Evolutionary conservation across 1,284 basidiomycete species (phyloP).

Genomic region (Porphyrellus sp.): DNA sequence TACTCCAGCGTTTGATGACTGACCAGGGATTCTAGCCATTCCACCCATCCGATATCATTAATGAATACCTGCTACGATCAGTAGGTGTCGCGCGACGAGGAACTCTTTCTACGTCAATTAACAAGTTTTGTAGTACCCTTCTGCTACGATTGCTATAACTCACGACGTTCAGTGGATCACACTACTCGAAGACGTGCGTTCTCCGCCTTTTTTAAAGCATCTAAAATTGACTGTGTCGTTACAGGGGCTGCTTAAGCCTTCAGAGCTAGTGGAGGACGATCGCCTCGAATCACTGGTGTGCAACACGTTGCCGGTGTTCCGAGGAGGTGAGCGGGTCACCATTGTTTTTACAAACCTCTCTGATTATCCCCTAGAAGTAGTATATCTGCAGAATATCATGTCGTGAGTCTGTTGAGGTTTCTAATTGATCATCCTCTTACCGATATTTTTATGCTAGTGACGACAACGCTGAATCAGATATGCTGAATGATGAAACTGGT

Average conservation of each 20-base stretch:
- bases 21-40: background rate
- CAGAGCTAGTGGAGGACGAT: background rate
- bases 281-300: background rate
- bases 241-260: background rate
- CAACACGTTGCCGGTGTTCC: background rate
- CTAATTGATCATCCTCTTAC: too few species aligned
- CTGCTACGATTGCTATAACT: background rate
- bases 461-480: background rate
- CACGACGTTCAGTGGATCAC: background rate
- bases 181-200: background rate
- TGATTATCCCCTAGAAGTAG: background rate
- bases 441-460: too few species aligned
- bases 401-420: background rate
- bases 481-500: background rate
- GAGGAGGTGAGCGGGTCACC: background rate
- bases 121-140: background rate
- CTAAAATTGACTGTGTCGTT: background rate
- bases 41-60: background rate
- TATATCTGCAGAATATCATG: background rate
- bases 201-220: background rate
- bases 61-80: background rate
- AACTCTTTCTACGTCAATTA: background rate
- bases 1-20: background rate
- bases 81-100: background rate
- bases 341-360: background rate